Evolutionary conservation across 108 stramenopile species (phyloP).

Genomic region (Schizochytrium sp.): DNA sequence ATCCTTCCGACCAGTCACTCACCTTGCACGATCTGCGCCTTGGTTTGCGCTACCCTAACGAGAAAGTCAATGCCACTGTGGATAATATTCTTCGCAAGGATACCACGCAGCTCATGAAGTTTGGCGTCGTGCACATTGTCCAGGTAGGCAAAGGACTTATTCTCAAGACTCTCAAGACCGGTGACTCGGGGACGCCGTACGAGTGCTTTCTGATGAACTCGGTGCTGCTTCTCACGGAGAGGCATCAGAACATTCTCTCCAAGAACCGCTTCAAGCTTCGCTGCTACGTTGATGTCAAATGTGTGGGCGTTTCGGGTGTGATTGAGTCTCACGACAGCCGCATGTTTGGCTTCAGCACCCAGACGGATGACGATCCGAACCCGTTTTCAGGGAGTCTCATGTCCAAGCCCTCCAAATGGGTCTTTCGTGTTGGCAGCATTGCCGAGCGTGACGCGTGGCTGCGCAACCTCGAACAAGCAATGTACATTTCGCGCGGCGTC

Average conservation of each 20-base stretch:
- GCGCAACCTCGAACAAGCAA: background rate
- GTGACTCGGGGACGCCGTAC: background rate
- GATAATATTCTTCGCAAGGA: background rate
- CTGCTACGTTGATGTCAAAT: background rate
- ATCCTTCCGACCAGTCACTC: background rate
- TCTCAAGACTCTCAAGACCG: background rate
- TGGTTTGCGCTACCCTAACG: background rate
- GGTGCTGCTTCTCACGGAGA: background rate
- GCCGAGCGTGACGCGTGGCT: conserved; percentile 12
- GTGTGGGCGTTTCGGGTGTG: background rate
- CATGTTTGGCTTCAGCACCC: background rate
- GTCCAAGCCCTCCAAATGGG: background rate
- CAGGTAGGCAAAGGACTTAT: background rate
- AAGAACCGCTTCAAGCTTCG: background rate
- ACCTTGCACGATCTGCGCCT: background rate
- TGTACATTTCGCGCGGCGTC: background rate
- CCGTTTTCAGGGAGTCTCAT: background rate
- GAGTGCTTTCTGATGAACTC: background rate
- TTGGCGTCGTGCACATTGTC: background rate
- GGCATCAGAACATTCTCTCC: background rate
- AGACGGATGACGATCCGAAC: background rate
- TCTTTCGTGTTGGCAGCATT: background rate
- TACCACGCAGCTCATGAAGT: background rate
- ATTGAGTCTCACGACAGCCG: background rate
- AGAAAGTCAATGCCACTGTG: background rate